Evolutionary conservation across 139 green algal species (phyloP), one percentile per base, ranked within the genome.

Genomic region (Trebouxia sp.): DNA sequence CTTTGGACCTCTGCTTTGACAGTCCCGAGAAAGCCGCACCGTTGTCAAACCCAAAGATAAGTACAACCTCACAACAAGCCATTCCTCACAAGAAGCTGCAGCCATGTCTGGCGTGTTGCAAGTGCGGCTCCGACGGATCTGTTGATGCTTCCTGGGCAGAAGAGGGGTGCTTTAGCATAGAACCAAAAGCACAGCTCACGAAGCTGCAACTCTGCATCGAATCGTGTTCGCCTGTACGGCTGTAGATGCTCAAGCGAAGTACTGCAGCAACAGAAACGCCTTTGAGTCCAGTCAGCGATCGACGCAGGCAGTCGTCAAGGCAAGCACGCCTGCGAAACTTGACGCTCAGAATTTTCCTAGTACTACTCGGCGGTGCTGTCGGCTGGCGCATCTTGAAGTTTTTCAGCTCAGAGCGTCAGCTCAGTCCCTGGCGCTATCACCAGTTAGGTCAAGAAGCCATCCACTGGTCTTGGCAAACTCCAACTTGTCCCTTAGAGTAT

Each of bases 401-500:
- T 9, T 42, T 45, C n/a, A 15, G 6, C 7, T 22, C 62, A 1
- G 62, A 35, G 15, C 62, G 28, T 8, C 62, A 72, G 32, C 35
- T 72, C 5, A 72, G 43, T 26, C 62, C 62, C 11, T 45, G 47
- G 47, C 47, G 43, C 10, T 72, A 45, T 17, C 42, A 35, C 35
- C 62, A 72, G 32, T 41, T 72, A 26, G 37, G 35, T 45, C 62
- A 72, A 11, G 62, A 72, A 24, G 43, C 30, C 9, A 35, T 72
- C 12, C 62, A 72, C 12, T 72, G 62, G 62, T 72, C 62, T 26
- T 72, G 62, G 62, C 32, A 35, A 17, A 43, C 26, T n/a, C 62
- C 62, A 43, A 72, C 12, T 72, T 72, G 62, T 30, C 62, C 62
- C 3, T 37, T 72, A 35, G 62, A 72, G 12, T 72, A 72, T 26